Conservation (phyloP, 805 yeast species). For the Candida jianshihensis region DNA sequence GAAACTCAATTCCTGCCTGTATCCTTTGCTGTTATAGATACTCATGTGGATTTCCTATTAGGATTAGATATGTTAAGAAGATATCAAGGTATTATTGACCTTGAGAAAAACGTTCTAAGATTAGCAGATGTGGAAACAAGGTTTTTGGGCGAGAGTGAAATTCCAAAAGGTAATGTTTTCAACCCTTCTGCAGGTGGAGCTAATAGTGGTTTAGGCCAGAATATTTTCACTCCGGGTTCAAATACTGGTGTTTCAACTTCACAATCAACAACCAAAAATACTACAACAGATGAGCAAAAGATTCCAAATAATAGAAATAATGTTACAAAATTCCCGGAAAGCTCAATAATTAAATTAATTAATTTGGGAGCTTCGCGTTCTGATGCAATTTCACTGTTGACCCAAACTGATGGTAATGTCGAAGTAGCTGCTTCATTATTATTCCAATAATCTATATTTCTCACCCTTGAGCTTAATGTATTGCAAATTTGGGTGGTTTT, state of each 20-base stretch:
- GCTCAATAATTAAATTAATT: slow-evolving; percentile 39
- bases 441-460: slow-evolving; percentile 31
- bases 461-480: slow-evolving; percentile 5
- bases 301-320: neutral
- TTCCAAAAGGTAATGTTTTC: slow-evolving; percentile 32
- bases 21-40: slow-evolving; percentile 65
- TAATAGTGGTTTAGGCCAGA: slow-evolving; percentile 1
- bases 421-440: slow-evolving; percentile 82
- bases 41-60: slow-evolving; percentile 64
- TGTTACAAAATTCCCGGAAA: slow-evolving; percentile 25
- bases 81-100: slow-evolving; percentile 77
- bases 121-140: slow-evolving; percentile 69
- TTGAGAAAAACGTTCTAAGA: slow-evolving; percentile 53
- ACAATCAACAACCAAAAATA: neutral
- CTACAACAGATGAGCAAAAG: slow-evolving; percentile 5
- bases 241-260: neutral
- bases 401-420: slow-evolving; percentile 64
- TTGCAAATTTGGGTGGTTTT: slow-evolving; percentile 20
- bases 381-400: slow-evolving; percentile 60
- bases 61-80: slow-evolving; percentile 91
- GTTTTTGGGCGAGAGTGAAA: slow-evolving; percentile 68
- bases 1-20: slow-evolving; percentile 61
- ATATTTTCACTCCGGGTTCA: slow-evolving; percentile 4
- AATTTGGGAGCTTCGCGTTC: slow-evolving; percentile 64
- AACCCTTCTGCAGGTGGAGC: slow-evolving; percentile 1